phyloP scores from a whole-genome alignment of 805 yeast genomes.

The Limtongozyma cylindracea region DNA sequence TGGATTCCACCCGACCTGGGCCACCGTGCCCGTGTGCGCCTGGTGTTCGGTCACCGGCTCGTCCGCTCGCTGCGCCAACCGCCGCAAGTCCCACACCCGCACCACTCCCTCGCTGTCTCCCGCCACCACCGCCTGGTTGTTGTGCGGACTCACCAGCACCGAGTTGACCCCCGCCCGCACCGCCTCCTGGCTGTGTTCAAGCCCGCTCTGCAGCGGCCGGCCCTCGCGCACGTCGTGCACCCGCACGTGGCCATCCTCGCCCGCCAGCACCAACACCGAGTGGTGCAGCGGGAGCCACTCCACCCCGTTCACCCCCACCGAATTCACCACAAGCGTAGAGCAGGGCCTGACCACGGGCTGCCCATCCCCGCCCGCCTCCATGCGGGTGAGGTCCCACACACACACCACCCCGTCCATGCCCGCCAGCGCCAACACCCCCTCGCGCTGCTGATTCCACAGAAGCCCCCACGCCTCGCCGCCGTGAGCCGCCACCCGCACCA shows the following conservation, averaged over 20 bases:
- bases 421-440: conserved; percentile 35
- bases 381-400: conserved; percentile 31
- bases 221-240: conserved; percentile 25
- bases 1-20: conserved; percentile 57
- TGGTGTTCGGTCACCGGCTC: conserved; percentile 2
- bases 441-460: conserved; percentile 43
- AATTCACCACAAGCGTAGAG: too few species aligned
- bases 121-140: conserved; percentile 31
- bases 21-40: conserved; percentile 26
- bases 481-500: conserved; percentile 23
- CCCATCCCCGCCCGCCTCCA: too few species aligned
- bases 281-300: conserved; percentile 44
- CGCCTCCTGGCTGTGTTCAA: not conserved
- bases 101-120: conserved; percentile 38
- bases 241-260: conserved; percentile 29
- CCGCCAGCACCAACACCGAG: conserved; percentile 33
- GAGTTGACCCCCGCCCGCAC: conserved; percentile 20
- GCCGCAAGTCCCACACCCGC: conserved; percentile 47
- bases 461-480: conserved; percentile 38
- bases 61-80: too few species aligned
- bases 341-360: too few species aligned
- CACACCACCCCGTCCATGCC: conserved; percentile 38
- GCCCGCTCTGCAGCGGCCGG: not conserved
- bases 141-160: conserved; percentile 30
- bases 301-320: conserved; percentile 39